Conservation (phyloP, 106 monocot genomes). For the Allium cepa region DNA sequence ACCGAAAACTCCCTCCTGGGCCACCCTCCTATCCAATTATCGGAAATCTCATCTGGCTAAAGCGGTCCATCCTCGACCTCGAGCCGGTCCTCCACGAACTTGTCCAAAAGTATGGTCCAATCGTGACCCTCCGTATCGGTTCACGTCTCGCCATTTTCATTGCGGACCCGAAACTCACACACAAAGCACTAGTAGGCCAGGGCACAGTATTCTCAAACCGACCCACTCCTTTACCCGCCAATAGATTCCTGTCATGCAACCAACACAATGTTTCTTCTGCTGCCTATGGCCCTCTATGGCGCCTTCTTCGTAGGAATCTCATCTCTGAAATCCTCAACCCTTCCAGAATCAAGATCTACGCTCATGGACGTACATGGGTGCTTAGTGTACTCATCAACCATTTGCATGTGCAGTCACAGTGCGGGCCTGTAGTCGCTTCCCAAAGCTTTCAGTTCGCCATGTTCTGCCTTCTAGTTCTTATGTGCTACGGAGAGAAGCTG, state of each 20-base stretch:
- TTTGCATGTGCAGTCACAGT: slow-evolving; percentile 1
- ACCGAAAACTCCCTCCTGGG: slow-evolving; percentile 15
- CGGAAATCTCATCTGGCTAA: slow-evolving; percentile 18
- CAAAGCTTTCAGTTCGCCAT: slow-evolving; percentile 10
- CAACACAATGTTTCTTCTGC: slow-evolving; percentile 13
- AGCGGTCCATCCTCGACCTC: background rate
- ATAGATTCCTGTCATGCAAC: slow-evolving; percentile 5
- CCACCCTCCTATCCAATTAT: slow-evolving; percentile 7
- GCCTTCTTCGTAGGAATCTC: slow-evolving; percentile 27
- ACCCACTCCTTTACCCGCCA: background rate
- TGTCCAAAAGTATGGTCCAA: slow-evolving; percentile 12
- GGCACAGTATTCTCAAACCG: slow-evolving; percentile 23
- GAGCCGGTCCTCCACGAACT: slow-evolving; percentile 5
- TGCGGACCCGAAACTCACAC: slow-evolving; percentile 16
- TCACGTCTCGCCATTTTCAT: slow-evolving; percentile 18
- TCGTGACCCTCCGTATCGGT: slow-evolving; percentile 25
- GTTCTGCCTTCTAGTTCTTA: slow-evolving; percentile 14
- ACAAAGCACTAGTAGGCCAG: slow-evolving; percentile 13
- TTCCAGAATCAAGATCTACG: slow-evolving; percentile 5
- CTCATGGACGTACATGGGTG: slow-evolving; percentile 5
- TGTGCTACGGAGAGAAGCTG: slow-evolving; percentile 29
- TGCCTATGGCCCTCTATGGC: slow-evolving; percentile 25
- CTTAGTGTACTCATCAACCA: background rate
- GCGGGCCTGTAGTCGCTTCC: background rate
- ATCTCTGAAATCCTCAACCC: slow-evolving; percentile 20